A percentile compares a stretch with the other conserved stretches of the same genome.
Conservation (phyloP, 306 rosid species). For the Ormosia semicastrata region DNA sequence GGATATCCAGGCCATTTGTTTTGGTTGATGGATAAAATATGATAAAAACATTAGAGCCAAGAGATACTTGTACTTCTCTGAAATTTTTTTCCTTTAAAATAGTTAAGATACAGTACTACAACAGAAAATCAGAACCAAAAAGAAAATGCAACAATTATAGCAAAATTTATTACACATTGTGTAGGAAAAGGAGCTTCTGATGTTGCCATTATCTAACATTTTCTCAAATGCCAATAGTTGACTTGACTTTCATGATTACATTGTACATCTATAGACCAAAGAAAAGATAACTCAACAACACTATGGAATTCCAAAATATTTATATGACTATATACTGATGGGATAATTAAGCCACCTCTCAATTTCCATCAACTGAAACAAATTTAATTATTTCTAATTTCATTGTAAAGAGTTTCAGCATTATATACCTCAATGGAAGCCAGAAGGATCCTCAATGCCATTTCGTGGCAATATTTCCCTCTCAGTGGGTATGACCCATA, state of each 20-base stretch:
- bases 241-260: neutral
- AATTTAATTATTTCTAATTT: neutral
- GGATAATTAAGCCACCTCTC: neutral
- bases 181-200: neutral
- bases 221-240: neutral
- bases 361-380: neutral
- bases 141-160: neutral
- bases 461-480: conserved; percentile 96
- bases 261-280: neutral
- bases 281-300: neutral
- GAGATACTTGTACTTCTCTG: neutral
- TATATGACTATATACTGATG: neutral
- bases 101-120: neutral
- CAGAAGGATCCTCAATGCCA: conserved; percentile 95
- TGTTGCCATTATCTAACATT: neutral
- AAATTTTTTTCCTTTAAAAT: neutral
- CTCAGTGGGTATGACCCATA: conserved; percentile 93
- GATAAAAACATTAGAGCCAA: neutral
- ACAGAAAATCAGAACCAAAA: neutral
- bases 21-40: neutral
- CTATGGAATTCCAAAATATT: neutral
- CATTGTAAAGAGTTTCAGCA: neutral
- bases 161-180: neutral
- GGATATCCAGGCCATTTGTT: neutral
- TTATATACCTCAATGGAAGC: conserved; percentile 88